Evolutionary conservation across 2,329 filamentous ascomycete species (phyloP).

Genomic region (Sporothrix mexicana): DNA sequence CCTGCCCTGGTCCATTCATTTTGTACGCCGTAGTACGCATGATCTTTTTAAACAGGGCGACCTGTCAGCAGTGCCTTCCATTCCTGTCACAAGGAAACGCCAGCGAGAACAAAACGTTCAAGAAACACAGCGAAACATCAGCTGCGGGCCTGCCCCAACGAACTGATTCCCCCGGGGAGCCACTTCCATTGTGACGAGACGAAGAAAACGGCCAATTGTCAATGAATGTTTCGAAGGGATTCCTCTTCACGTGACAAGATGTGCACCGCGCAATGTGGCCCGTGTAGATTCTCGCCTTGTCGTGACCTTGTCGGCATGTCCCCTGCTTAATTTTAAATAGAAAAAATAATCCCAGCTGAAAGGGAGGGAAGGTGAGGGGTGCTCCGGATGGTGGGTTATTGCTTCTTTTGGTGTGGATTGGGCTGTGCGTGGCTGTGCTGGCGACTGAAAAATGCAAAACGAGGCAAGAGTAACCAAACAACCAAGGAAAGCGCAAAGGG

Average conservation of each 20-base stretch:
- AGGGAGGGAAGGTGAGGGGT: constrained; percentile 34
- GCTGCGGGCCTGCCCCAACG: not conserved
- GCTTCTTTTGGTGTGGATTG: constrained; percentile 22
- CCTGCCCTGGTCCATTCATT: not conserved
- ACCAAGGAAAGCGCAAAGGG: not conserved
- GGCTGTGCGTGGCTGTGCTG: constrained; percentile 24
- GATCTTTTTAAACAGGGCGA: constrained; percentile 7
- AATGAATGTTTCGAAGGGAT: not conserved
- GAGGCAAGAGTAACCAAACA: constrained; percentile 5
- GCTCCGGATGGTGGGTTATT: not conserved
- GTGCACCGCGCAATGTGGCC: not conserved
- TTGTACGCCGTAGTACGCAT: not conserved
- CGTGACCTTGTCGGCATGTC: not conserved
- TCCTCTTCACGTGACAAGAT: constrained; percentile 23
- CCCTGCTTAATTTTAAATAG: too few species aligned
- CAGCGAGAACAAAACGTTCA: not conserved
- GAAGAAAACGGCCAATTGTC: not conserved
- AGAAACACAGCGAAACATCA: not conserved
- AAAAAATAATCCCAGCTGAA: not conserved
- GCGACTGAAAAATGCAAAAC: constrained; percentile 11
- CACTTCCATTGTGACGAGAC: constrained; percentile 7
- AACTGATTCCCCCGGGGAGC: not conserved
- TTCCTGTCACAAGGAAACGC: not conserved
- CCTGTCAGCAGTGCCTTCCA: constrained; percentile 16
- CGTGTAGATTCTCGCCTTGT: constrained; percentile 6